Base-by-base conservation (phyloP, 2,329 filamentous ascomycete species). In the Pestalotiopsis sp. region DNA sequence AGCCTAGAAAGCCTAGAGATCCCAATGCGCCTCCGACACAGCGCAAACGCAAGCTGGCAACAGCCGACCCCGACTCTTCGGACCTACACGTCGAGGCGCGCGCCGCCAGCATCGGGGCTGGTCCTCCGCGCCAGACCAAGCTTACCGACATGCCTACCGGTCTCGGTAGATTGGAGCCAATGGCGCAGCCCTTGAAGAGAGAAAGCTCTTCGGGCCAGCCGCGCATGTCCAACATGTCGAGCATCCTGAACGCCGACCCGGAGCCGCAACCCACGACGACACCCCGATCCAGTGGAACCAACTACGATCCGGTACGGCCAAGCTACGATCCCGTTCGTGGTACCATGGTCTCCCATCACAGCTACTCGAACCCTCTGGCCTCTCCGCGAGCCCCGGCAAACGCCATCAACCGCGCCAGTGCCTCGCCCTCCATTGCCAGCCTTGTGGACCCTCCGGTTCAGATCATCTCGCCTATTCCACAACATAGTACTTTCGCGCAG, bases 221-320 rank as follows among this genome's bases (percentile, higher is more conserved):
- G 20, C 68, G 68, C 25, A 31, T 69, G n/a, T 69, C 68, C 14
- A 70, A 64, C 66, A 88, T 89, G 85, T 84, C 84, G 70, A 88
- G 78, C 73, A 86, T 89, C 62, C 78, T 89, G 39, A 90, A 89
- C 71, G 84, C 84, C 69, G 86, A 86, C 72, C 82, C 80, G n/a
- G 71, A 77, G 13, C 81, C 84, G 66, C 80, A 85, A 68, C 73
- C 84, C 82, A 71, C 80, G 70, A 70, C 82, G 58, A 76, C 82
- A 9, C 82, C 85, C 63, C 84, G 91, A 64, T 90, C 91, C 14
- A 92, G 92, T 75, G 92, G 94, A 58, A 93, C 94, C 76, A 93
- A 92, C 75, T 98, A 96, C 81, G 95, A 98, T 79, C 95, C 95
- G 0, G 94, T 97, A 72, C 89, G 95, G 61, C 93, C 92, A n/a